Evolutionary conservation across 73 alveolate genomes (phyloP).

Genomic region (Paramecium sonneborni): DNA sequence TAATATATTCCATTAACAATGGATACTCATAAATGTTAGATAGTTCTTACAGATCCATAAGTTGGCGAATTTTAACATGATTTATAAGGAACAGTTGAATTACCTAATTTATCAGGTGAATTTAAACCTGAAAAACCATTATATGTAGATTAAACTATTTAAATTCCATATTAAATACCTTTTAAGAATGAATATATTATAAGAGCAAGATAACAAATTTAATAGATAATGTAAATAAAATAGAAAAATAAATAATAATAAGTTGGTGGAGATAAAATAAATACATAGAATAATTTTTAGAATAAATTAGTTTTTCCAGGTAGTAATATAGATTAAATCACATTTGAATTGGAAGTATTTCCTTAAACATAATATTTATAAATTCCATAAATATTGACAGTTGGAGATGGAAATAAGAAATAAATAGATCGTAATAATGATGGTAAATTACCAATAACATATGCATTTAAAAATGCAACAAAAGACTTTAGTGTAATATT

Average conservation of each 20-base stretch:
- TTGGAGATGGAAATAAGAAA: constrained; percentile 60
- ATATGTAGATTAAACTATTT: constrained; percentile 40
- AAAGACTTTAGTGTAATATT: constrained; percentile 83
- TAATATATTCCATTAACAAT: constrained; percentile 91
- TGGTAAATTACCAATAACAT: constrained; percentile 60
- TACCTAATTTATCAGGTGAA: constrained; percentile 55
- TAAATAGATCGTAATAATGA: not conserved
- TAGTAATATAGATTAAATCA: not conserved
- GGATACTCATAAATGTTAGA: constrained; percentile 92
- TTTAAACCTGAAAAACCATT: constrained; percentile 54
- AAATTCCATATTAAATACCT: constrained; percentile 43
- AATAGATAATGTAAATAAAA: constrained; percentile 37
- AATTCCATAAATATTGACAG: constrained; percentile 43
- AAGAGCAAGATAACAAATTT: constrained; percentile 49
- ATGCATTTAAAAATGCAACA: constrained; percentile 81
- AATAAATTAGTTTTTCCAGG: constrained; percentile 61
- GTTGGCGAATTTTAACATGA: constrained; percentile 76
- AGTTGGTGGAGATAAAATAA: constrained; percentile 43
- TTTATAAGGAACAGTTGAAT: constrained; percentile 52
- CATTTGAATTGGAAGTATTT: constrained; percentile 52
- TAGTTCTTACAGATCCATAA: constrained; percentile 87
- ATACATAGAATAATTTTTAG: not conserved
- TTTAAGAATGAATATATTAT: constrained; percentile 44
- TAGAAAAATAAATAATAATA: constrained; percentile 51
- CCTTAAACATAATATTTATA: constrained; percentile 58